Percentiles rank a stretch among this genome's conserved stretches.
phyloP scores from a whole-genome alignment of 75 land plant genomes.

The Sequoiadendron giganteum region DNA sequence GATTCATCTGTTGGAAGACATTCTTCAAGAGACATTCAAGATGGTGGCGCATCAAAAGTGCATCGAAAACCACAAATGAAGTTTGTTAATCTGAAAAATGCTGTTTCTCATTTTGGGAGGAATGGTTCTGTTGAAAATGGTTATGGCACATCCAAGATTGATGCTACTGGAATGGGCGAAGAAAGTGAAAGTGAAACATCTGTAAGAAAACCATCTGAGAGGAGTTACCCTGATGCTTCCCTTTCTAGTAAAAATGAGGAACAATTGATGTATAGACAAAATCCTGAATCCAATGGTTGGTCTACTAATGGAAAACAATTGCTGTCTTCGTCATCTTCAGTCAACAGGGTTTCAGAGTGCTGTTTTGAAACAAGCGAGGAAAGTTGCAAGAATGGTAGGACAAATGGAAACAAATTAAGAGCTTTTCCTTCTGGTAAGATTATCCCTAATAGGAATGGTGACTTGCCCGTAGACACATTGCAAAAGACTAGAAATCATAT shows the following conservation, averaged over 20 bases:
- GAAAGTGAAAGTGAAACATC: constrained; percentile 8
- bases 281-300: neutral
- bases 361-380: neutral
- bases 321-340: neutral
- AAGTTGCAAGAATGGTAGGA: neutral
- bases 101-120: constrained; percentile 13
- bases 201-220: constrained; percentile 8
- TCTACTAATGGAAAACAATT: neutral
- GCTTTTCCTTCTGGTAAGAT: neutral
- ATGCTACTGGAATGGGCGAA: constrained; percentile 4
- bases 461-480: neutral
- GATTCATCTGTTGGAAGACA: constrained; percentile 7
- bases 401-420: neutral
- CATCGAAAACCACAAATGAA: constrained; percentile 21
- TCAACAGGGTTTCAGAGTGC: neutral
- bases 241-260: neutral
- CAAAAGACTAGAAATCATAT: neutral
- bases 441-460: neutral
- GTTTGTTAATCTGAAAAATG: constrained; percentile 7
- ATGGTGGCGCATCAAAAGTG: constrained; percentile 22
- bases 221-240: neutral
- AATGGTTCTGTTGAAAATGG: constrained; percentile 15
- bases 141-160: constrained; percentile 12
- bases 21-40: constrained; percentile 11
- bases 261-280: neutral